Conservation (phyloP, 108 stramenopile species). For the Nannochloropsis salina region DNA sequence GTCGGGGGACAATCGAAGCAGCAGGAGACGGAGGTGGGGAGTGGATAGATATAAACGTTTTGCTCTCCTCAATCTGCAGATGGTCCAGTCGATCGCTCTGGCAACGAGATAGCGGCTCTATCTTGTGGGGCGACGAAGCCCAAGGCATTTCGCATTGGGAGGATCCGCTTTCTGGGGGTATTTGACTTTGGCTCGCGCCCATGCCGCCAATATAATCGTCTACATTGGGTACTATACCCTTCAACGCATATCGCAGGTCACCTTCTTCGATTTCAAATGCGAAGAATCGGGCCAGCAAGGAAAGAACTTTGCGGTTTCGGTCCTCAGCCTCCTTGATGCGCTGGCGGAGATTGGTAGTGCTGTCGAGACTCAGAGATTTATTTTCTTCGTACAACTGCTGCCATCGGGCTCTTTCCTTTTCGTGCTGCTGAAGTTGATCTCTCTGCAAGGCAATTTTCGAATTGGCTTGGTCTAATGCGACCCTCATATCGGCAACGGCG, state of each 20-base stretch:
- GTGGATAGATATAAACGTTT: constrained; percentile 18
- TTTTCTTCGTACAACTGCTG: constrained; percentile 26
- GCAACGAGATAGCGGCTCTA: neutral
- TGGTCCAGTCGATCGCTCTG: neutral
- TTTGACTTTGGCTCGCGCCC: neutral
- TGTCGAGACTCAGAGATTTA: constrained; percentile 16
- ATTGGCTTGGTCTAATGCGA: neutral
- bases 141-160: neutral
- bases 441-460: neutral
- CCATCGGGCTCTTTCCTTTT: constrained; percentile 6
- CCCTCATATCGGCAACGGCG: neutral
- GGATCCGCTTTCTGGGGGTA: neutral
- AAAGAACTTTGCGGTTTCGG: neutral
- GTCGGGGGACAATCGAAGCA: neutral
- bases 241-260: constrained; percentile 39
- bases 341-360: neutral
- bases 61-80: neutral
- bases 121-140: neutral
- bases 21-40: neutral
- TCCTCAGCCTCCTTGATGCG: neutral
- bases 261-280: constrained; percentile 58
- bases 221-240: constrained; percentile 18
- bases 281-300: constrained; percentile 40
- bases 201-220: neutral
- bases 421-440: neutral